Conservation (phyloP, 2,329 filamentous ascomycete genomes). For the Penicillium frequentans region DNA sequence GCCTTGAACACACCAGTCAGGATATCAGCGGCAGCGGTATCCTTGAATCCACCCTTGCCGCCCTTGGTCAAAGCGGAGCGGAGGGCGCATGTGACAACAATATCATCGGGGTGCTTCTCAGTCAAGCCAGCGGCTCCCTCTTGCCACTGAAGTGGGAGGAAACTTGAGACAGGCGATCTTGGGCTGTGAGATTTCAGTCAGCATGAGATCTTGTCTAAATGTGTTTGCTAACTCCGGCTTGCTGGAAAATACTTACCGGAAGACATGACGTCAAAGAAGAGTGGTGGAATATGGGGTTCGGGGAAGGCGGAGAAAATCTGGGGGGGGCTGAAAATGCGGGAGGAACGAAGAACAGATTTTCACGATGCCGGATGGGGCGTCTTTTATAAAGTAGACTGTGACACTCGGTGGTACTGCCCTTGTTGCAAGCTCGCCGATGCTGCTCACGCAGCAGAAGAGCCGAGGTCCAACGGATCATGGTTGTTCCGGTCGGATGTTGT, state of each 20-base stretch:
- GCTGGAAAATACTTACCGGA: constrained; percentile 33
- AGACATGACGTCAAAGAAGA: constrained; percentile 41
- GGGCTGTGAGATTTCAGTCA: constrained; percentile 40
- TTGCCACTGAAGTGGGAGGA: constrained; percentile 53
- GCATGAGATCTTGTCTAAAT: constrained; percentile 4
- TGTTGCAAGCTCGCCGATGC: constrained; percentile 1
- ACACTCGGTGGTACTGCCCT: constrained; percentile 3
- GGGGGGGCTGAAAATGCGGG: background rate
- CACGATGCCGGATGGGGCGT: background rate
- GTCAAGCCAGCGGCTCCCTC: constrained; percentile 36
- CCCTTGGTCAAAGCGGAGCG: constrained; percentile 91
- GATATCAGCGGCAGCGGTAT: constrained; percentile 83
- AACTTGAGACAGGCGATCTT: constrained; percentile 61
- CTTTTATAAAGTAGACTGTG: constrained; percentile 1
- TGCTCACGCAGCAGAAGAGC: background rate
- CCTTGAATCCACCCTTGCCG: constrained; percentile 92
- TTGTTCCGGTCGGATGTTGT: background rate
- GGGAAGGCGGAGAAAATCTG: background rate
- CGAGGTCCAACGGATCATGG: constrained; percentile 3
- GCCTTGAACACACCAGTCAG: constrained; percentile 80
- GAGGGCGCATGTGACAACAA: constrained; percentile 90
- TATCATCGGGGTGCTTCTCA: constrained; percentile 60
- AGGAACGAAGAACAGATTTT: background rate
- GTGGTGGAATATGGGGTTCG: background rate
- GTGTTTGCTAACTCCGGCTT: background rate